Evolutionary conservation across 495 filamentous ascomycete species (phyloP), one percentile per base, ranked within the genome.

Genomic region (Aspergillus avenaceus): DNA sequence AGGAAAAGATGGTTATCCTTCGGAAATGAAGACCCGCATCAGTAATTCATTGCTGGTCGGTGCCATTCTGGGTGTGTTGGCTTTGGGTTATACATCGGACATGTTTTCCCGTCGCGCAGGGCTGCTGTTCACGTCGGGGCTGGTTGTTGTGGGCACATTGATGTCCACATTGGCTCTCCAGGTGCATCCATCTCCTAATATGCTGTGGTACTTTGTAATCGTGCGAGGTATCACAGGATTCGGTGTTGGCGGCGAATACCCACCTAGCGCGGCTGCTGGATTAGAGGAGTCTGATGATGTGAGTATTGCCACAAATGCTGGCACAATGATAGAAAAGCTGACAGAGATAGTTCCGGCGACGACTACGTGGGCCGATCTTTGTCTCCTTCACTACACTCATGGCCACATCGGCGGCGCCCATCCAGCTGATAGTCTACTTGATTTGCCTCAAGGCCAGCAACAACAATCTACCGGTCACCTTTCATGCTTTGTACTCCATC

Each of bases 131-230:
- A 70, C 67, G 0, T 68, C 67, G 8, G 62, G 56, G 0, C 40
- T 70, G 11, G 67, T 70, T 1, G 57, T 56, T 2, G 56, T 70
- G 22, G 58, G 61, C 22, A 68, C 65, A 26, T 52, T 70, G 52
- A 66, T 70, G 63, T 54, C 67, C 12, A 55, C 63, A n/a, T 46
- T 70, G 34, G 65, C 61, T 13, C 56, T 70, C 18, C 55, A 61
- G 12, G 60, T 70, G 5, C 55, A 62, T 22, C 62, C 62, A 11
- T 60, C 62, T 0, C 12, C 54, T 12, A 62, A 70, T 12, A 67
- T 70, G 66, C 52, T 70, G 22, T 70, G 66, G 66, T 70, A 61
- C 46, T 66, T 67, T 45, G 61, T 66, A 8, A 37, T 70, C 3
- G 60, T 61, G 25, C 62, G 66, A 8, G 66, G 66, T 0, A 64